Evolutionary conservation across 2,329 filamentous ascomycete species (phyloP).

Genomic region (Aspergillus ibericus): DNA sequence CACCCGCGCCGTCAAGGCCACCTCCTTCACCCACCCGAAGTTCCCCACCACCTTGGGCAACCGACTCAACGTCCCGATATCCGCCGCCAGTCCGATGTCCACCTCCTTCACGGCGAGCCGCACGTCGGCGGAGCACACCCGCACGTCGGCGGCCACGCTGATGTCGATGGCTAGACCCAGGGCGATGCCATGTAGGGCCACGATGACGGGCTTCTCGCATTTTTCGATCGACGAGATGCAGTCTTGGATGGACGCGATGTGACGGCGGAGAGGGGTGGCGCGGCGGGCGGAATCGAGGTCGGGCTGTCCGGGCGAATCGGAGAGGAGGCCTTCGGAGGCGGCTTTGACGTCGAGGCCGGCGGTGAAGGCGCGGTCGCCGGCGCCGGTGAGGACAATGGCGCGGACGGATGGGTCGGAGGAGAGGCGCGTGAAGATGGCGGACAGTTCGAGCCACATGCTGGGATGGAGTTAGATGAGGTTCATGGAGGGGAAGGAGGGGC

Average conservation of each 20-base stretch:
- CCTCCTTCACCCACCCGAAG: slow-evolving; percentile 51
- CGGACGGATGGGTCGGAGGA: slow-evolving; percentile 72
- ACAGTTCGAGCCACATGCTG: slow-evolving; percentile 83
- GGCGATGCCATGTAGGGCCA: slow-evolving; percentile 74
- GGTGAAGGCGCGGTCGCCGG: slow-evolving; percentile 81
- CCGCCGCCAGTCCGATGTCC: slow-evolving; percentile 51
- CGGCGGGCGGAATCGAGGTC: slow-evolving; percentile 62
- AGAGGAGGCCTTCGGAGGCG: slow-evolving; percentile 56
- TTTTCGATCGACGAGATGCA: slow-evolving; percentile 74
- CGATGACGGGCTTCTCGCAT: slow-evolving; percentile 90
- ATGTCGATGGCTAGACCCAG: slow-evolving; percentile 76
- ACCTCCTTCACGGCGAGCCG: slow-evolving; percentile 50
- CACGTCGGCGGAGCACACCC: slow-evolving; percentile 38
- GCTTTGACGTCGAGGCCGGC: slow-evolving; percentile 80
- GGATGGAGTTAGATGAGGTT: slow-evolving; percentile 5
- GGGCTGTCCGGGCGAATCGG: slow-evolving; percentile 30
- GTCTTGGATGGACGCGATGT: slow-evolving; percentile 78
- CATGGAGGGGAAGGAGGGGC: slow-evolving; percentile 11
- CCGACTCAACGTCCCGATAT: slow-evolving; percentile 49
- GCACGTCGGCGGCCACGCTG: slow-evolving; percentile 44
- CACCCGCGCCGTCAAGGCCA: slow-evolving; percentile 44
- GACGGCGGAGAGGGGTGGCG: slow-evolving; percentile 62
- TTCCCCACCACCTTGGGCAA: slow-evolving; percentile 49
- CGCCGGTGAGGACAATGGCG: slow-evolving; percentile 74
- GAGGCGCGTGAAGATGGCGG: slow-evolving; percentile 68